phyloP scores from a whole-genome alignment of 805 yeast genomes.

The Hermanozyma aechmeae region DNA sequence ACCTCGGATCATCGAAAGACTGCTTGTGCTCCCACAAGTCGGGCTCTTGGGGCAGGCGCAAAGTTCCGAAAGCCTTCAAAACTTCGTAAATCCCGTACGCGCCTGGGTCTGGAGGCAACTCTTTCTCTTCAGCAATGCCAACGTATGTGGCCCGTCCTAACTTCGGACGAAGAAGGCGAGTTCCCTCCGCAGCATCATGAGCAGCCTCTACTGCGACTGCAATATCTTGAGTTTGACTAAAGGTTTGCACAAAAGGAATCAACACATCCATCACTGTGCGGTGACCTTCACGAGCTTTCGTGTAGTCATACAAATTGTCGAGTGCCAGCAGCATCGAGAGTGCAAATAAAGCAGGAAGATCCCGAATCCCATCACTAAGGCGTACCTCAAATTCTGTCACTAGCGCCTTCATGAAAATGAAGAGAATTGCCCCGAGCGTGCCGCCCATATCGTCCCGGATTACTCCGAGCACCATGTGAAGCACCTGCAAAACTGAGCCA shows the following conservation, averaged over 20 bases:
- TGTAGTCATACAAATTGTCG: slow-evolving; percentile 18
- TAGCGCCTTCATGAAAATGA: slow-evolving; percentile 19
- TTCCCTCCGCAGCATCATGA: slow-evolving; percentile 22
- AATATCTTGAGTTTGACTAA: slow-evolving; percentile 12
- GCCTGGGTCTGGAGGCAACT: slow-evolving; percentile 33
- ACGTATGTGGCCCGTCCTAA: slow-evolving; percentile 31
- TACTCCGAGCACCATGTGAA: slow-evolving; percentile 16
- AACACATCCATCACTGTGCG: slow-evolving; percentile 32
- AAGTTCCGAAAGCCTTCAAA: slow-evolving; percentile 18
- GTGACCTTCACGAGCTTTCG: slow-evolving; percentile 29
- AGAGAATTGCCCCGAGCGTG: slow-evolving; percentile 27
- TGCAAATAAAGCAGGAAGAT: slow-evolving; percentile 10
- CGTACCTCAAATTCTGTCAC: slow-evolving; percentile 10
- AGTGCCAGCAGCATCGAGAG: slow-evolving; percentile 15
- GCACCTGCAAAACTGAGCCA: slow-evolving; percentile 16
- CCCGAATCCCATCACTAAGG: slow-evolving; percentile 4
- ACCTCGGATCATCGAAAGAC: too few relatives aligned
- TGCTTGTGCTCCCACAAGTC: too few relatives aligned
- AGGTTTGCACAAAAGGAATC: slow-evolving; percentile 22
- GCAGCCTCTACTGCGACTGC: slow-evolving; percentile 17
- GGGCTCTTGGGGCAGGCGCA: too few relatives aligned
- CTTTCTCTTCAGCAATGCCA: slow-evolving; percentile 13
- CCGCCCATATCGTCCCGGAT: slow-evolving; percentile 31
- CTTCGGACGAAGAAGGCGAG: slow-evolving; percentile 22
- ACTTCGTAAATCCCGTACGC: slow-evolving; percentile 30